A percentile compares a stretch with the other conserved stretches of the same genome.
phyloP scores from a whole-genome alignment of 192 early-diverging fungal species.

The Linnemannia exigua region DNA sequence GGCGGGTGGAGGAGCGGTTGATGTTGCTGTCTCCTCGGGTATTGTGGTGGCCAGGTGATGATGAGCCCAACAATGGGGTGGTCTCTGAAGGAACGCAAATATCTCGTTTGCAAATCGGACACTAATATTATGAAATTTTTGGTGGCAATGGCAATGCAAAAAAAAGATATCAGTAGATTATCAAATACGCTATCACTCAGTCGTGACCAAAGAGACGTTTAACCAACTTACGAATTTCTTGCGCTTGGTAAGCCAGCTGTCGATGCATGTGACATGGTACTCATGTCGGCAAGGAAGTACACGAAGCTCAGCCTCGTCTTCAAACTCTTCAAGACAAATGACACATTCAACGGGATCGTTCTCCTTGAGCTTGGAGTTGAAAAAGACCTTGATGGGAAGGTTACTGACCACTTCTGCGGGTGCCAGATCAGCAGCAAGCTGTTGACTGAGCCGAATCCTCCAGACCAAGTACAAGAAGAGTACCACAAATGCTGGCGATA shows the following conservation, averaged over 20 bases:
- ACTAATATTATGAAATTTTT: slow-evolving; percentile 19
- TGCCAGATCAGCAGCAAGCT: slow-evolving; percentile 81
- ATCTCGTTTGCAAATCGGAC: slow-evolving; percentile 63
- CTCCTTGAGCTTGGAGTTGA: slow-evolving; percentile 70
- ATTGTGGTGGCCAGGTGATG: slow-evolving; percentile 4
- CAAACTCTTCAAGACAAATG: slow-evolving; percentile 95
- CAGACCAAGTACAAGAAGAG: slow-evolving; percentile 81
- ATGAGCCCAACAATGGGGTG: slow-evolving; percentile 51
- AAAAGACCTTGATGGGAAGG: slow-evolving; percentile 81
- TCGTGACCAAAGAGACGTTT: slow-evolving; percentile 10
- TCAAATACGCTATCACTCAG: background rate
- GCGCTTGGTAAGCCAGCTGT: slow-evolving; percentile 90
- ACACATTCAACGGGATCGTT: slow-evolving; percentile 88
- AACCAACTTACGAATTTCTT: slow-evolving; percentile 87
- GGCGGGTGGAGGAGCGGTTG: background rate
- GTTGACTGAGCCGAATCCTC: slow-evolving; percentile 79
- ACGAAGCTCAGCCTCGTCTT: slow-evolving; percentile 81
- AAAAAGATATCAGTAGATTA: background rate
- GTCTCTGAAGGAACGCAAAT: slow-evolving; percentile 54
- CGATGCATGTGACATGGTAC: slow-evolving; percentile 91
- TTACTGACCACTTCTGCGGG: slow-evolving; percentile 80
- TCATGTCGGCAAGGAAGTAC: slow-evolving; percentile 90
- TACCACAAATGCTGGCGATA: slow-evolving; percentile 88
- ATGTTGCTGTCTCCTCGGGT: background rate
- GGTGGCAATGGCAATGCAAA: background rate